Conservation (phyloP, 2,329 filamentous ascomycete species). For the Colletotrichum graminicola region DNA sequence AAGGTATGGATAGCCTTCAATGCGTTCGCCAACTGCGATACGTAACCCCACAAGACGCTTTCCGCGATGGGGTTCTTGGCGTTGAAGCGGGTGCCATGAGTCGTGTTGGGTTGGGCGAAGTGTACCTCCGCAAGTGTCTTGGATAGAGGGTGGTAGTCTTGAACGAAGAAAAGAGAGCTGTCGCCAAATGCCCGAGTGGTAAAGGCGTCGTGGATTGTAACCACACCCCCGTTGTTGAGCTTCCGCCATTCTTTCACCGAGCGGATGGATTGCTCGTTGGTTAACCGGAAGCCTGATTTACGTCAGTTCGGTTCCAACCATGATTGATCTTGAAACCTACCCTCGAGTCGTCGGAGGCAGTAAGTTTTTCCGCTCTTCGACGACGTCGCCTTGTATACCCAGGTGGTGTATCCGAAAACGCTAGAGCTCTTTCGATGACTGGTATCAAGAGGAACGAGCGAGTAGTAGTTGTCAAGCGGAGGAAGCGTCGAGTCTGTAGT, state of each 20-base stretch:
- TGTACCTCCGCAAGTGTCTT: constrained; percentile 91
- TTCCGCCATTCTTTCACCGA: constrained; percentile 91
- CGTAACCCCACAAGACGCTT: constrained; percentile 87
- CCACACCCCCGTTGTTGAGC: constrained; percentile 83
- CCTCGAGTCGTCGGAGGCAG: constrained; percentile 86
- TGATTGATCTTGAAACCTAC: constrained; percentile 52
- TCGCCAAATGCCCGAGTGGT: constrained; percentile 94
- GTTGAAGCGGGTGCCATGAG: constrained; percentile 59
- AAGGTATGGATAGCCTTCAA: constrained; percentile 86
- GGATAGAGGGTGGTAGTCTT: constrained; percentile 91
- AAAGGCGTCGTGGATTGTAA: constrained; percentile 91
- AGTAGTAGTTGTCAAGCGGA: constrained; percentile 89
- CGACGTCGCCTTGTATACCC: constrained; percentile 95
- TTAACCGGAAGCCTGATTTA: constrained; percentile 79
- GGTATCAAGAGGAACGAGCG: constrained; percentile 88
- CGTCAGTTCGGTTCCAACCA: constrained; percentile 42
- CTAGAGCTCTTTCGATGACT: constrained; percentile 81
- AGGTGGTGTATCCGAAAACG: constrained; percentile 89
- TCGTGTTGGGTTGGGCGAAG: constrained; percentile 58
- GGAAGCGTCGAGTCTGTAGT: constrained; percentile 72
- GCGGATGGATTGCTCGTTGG: constrained; percentile 88
- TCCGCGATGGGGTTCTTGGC: constrained; percentile 71
- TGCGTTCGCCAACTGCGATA: constrained; percentile 90
- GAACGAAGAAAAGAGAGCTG: constrained; percentile 93
- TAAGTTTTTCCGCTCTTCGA: constrained; percentile 91